Base-by-base conservation (phyloP, 345 rosid species). In the Ricinus communis region DNA sequence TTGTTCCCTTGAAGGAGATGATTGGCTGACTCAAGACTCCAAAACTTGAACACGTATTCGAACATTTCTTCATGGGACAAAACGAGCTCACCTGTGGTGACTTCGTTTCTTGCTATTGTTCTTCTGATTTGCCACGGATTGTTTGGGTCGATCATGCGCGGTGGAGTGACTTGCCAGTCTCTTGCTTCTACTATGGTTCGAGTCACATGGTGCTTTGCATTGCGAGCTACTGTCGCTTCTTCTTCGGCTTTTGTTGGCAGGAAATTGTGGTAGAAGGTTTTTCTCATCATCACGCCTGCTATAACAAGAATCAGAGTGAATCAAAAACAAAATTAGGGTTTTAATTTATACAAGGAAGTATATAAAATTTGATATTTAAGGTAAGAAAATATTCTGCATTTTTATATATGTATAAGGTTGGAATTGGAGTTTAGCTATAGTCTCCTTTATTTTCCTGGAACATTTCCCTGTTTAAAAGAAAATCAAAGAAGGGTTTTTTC, bases 111-210 rank as follows among this genome's bases (percentile, higher is more conserved):
- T 25, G 63, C 2, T 21, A 85, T 6, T 7, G 31, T 8, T 63
- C 66, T 74, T 36, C 76, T 58, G 50, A 85, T 82, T 28, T 16
- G 68, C 86, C 83, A 85, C 8, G 82, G 85, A 54, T 78, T 70
- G 8, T 7, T 28, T 5, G 71, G 72, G 46, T 65, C 77, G 2
- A 46, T 70, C 2, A 51, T n/a, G 3, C 47, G 67, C 4, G 43
- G 16, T 0, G 51, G 28, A 12, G 25, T 5, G 21, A 33, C 11
- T n/a, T 19, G 2, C 6, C 40, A 2, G 62, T 81, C 63, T 12
- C 75, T 43, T 15, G 77, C 33, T 57, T 85, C 86, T 11, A 79
- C 9, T 19, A 85, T 65, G 66, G 19, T 18, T 1, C 79, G 77
- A 1, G 73, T 71, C 27, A 70, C 77, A 5, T 54, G 33, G 18